A percentile compares a stretch with the other conserved stretches of the same genome.
Conservation (phyloP, 225 moss, liverwort and hornwort genomes). For the Lunularia cruciata region DNA sequence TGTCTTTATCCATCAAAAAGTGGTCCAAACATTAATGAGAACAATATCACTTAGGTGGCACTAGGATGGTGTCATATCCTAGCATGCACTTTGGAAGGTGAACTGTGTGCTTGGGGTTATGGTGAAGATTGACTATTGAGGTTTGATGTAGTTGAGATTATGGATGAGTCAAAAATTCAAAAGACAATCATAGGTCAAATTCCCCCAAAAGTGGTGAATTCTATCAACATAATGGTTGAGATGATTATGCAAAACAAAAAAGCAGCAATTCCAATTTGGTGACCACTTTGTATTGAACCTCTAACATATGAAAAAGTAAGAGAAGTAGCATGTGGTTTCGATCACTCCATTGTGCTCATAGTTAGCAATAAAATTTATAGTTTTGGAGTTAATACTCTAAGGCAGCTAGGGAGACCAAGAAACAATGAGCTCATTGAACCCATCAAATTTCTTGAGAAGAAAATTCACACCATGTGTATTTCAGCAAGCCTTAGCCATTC, state of each 20-base stretch:
- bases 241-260: too few relatives aligned
- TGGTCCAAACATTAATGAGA: too few relatives aligned
- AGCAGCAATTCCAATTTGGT: constrained; percentile 54
- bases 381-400: background rate
- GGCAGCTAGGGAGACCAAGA: constrained; percentile 58
- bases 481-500: constrained; percentile 71
- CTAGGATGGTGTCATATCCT: constrained; percentile 88
- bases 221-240: constrained; percentile 31
- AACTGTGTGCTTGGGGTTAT: constrained; percentile 80
- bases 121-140: constrained; percentile 67
- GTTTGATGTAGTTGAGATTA: constrained; percentile 11
- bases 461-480: constrained; percentile 30
- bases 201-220: constrained; percentile 17
- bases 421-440: constrained; percentile 24
- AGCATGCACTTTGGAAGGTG: constrained; percentile 69
- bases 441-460: constrained; percentile 36
- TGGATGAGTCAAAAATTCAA: background rate
- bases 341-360: constrained; percentile 68
- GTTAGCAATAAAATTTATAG: constrained; percentile 28
- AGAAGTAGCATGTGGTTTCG: constrained; percentile 65
- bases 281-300: constrained; percentile 47
- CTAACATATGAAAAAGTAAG: constrained; percentile 41
- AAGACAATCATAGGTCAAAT: background rate
- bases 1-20: too few relatives aligned
- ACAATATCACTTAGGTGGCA: constrained; percentile 53